Base-by-base conservation (phyloP, 2,329 filamentous ascomycete species). In the Verticillium klebahnii region DNA sequence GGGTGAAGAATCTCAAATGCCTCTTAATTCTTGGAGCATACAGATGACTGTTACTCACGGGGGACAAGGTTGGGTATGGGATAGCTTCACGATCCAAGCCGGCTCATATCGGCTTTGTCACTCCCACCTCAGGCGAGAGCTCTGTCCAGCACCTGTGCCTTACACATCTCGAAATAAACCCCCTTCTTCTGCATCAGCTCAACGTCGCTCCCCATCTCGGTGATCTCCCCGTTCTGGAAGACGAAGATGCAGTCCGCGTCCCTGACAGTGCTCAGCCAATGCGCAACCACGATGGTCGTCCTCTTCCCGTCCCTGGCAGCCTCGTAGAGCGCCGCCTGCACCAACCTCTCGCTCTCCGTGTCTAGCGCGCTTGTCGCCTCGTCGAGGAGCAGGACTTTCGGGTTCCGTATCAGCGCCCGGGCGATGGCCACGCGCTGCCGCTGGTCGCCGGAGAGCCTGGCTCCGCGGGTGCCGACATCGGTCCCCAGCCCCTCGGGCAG, bases 401-500 rank as follows among this genome's bases (percentile, higher is more conserved):
- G 88, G 29, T 82, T 77, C 0, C 88, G 80, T 1, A 88, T 76
- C 1, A 89, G 75, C 2, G 88, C 87, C 7, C 89, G 78, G 0
- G 89, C 88, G 66, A 91, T 89, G 1, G 84, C 82, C 25, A 91
- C 69, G 5, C 87, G 80, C 69, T 90, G 87, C 7, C 83, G 83
- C 69, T 91, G 88, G 0, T 88, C 88, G 6, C 88, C 87, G 1
- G 87, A 90, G 1, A 92, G 77, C 61, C 88, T 86, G n/a, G 88
- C 82, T 0, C 89, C 89, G 52, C 84, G 82, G 65, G 88, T 83
- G 1, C 89, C 89, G 25, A 89, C 88, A 1, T 80, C 75, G 0
- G 88, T 89, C 1, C 80, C 75, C 60, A 90, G 86, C 0, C 85
- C 85, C 12, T 58, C 39, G 19, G 78, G 79, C 5, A 80, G 70